Conservation (phyloP, 805 yeast species). For the Monosporozyma aerobia region DNA sequence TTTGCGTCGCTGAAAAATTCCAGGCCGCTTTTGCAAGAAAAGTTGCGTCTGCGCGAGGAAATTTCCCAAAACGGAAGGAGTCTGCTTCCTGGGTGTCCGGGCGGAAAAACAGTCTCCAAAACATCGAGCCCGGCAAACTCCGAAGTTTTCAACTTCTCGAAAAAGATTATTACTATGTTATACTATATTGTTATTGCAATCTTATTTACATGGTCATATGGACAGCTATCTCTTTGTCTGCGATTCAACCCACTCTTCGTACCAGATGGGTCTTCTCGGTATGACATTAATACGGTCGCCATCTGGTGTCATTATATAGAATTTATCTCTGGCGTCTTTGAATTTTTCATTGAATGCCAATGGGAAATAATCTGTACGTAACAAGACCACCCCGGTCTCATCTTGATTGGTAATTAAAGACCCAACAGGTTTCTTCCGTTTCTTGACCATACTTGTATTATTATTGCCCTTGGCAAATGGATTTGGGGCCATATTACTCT, state of each 20-base stretch:
- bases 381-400: constrained; percentile 57
- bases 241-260: constrained; percentile 3
- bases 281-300: not conserved
- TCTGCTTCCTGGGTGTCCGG: constrained; percentile 18
- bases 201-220: not conserved
- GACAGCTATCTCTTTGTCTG: not conserved
- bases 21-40: not conserved
- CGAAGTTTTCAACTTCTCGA: not conserved
- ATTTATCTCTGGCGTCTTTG: not conserved
- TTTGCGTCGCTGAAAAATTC: too few species aligned
- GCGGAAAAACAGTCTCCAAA: not conserved
- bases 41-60: constrained; percentile 1
- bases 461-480: not conserved
- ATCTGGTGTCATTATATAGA: constrained; percentile 6
- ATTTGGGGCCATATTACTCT: not conserved
- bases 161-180: not conserved
- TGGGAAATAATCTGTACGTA: constrained; percentile 39
- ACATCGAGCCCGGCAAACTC: not conserved
- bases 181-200: too few species aligned
- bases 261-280: constrained; percentile 23
- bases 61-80: too few species aligned
- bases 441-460: constrained; percentile 3
- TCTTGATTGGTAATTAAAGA: constrained; percentile 47
- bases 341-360: constrained; percentile 18
- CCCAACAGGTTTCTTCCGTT: constrained; percentile 47